Evolutionary conservation across 2,329 filamentous ascomycete species (phyloP), one percentile per base, ranked within the genome.

Genomic region (Diaporthe sp.): DNA sequence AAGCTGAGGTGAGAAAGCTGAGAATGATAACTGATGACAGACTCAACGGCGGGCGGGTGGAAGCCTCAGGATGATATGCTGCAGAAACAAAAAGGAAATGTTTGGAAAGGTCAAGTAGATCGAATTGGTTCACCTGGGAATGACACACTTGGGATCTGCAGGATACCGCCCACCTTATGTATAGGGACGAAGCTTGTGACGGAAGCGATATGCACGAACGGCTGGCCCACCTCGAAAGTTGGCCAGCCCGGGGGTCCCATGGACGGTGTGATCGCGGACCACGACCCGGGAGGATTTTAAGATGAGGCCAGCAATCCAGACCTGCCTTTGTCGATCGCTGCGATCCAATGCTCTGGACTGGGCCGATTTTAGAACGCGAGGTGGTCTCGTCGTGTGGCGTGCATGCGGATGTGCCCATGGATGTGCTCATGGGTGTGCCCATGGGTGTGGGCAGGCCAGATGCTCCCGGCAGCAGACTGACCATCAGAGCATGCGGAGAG

Each of bases 291-390:
- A 37, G 17, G 44, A 49, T 55, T 68, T 58, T 68, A 57, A 77
- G 59, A 76, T 77, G 76, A 77, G 76, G 74, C 76, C 76, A 61
- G 49, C 37, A 62, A 65, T 62, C 28, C 25, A 68, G 76, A 67
- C 76, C 72, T 62, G 51, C 65, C 39, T 49, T 17, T 72, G 70
- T 46, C 70, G 74, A 76, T 68, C 74, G 19, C 72, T 72, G 76
- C 73, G 71, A 68, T 58, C 76, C 76, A 76, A 76, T 76, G 71
- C 76, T 73, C 49, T 76, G 67, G 62, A 31, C 53, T 44, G 25
- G 61, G 71, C 70, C 74, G 58, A 58, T 70, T 73, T 72, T 75
- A 71, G 72, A 69, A 69, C 9, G 31, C 65, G 37, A 49, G 28
- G 42, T 46, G 53, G 68, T 19, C 51, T 49, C 17, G 44, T 44